phyloP scores from a whole-genome alignment of 1,139 yeast species.

The Zygosaccharomyces sapae region DNA sequence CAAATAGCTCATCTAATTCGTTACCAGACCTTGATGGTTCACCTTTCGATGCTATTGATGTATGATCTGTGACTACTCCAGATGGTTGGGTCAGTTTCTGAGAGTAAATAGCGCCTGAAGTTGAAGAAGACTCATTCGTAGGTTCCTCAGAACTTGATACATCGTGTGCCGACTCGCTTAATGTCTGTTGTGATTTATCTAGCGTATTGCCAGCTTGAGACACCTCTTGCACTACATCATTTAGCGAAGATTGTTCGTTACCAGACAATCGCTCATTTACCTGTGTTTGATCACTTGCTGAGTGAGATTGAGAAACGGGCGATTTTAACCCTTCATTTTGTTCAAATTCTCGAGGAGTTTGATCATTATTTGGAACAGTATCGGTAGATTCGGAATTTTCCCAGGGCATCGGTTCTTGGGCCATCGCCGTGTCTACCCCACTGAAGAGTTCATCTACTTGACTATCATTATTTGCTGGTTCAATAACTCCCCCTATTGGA shows the following conservation, averaged over 20 bases:
- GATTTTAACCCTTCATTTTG: neutral
- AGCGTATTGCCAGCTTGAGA: no score
- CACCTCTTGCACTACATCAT: no score
- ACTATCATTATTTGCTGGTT: neutral
- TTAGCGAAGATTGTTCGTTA: no score
- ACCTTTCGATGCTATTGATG: neutral
- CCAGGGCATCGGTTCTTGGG: conserved; percentile 14
- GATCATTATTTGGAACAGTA: neutral
- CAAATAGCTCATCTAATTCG: conserved; percentile 21
- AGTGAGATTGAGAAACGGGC: no score
- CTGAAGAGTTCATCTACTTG: conserved; percentile 5
- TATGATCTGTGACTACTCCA: neutral
- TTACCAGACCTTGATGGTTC: neutral
- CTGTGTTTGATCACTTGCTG: no score
- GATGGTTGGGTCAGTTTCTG: neutral
- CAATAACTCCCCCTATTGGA: neutral
- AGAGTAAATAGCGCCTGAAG: no score
- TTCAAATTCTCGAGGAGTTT: neutral
- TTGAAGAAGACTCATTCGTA: no score
- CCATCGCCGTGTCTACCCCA: no score
- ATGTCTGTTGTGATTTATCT: no score
- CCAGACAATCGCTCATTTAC: no score
- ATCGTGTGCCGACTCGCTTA: no score
- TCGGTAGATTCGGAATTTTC: conserved; percentile 1
- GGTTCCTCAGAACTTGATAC: no score